These are phyloP conservation scores for Colletotrichum horii DNA, from an alignment of 2,329 filamentous ascomycete genomes.

Conservation along the genomic window DNA sequence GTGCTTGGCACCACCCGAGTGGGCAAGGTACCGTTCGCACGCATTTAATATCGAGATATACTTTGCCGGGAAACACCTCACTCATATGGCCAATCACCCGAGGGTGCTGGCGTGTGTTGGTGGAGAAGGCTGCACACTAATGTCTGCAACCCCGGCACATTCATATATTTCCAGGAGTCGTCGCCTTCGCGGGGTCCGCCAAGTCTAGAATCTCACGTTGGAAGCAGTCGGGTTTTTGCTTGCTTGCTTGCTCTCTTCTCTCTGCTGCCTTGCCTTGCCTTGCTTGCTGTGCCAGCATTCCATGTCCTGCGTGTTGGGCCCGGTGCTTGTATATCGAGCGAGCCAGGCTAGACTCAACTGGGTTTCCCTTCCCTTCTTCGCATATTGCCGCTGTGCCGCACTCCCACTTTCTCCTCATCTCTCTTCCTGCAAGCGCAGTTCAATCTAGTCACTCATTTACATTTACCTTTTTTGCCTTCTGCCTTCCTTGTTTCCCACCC, in stretches of 20 bases:
- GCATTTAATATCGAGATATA: background rate
- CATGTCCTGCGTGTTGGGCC: background rate
- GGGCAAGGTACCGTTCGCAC: background rate
- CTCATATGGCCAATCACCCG: background rate
- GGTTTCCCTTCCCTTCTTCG: conserved; percentile 3
- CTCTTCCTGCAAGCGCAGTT: conserved; percentile 8
- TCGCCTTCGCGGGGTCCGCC: conserved; percentile 12
- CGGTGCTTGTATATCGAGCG: background rate
- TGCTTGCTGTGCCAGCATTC: background rate
- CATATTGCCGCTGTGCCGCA: conserved; percentile 4
- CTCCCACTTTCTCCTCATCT: conserved; percentile 10
- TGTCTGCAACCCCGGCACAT: background rate
- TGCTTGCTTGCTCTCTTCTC: background rate
- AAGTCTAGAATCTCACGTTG: conserved; percentile 15
- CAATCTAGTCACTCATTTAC: conserved; percentile 3
- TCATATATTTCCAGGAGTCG: conserved; percentile 19
- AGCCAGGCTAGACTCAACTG: background rate
- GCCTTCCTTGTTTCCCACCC: background rate
- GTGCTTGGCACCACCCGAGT: background rate
- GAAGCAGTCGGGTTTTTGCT: background rate
- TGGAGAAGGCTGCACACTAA: conserved; percentile 3
- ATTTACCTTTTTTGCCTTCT: conserved; percentile 4
- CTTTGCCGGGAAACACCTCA: background rate
- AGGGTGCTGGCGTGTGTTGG: background rate
- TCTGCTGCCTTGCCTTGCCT: background rate